Conservation (phyloP, 2,329 filamentous ascomycete species). For the Dothiorella sarmentorum region DNA sequence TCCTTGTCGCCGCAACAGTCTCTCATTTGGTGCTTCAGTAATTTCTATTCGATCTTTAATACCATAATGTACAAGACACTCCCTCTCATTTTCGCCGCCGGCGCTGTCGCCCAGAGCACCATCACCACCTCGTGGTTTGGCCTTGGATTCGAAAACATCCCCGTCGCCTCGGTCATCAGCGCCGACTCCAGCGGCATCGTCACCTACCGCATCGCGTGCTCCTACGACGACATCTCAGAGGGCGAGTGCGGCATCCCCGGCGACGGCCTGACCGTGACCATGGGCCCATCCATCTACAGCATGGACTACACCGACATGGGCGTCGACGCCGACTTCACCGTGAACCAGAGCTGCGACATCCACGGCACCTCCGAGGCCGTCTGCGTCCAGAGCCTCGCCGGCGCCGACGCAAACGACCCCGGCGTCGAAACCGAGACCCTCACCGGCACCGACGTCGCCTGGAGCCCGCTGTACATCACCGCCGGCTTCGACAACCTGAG, state of each 20-base stretch:
- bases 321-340: conserved; percentile 22
- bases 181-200: conserved; percentile 18
- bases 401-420: conserved; percentile 27
- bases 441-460: conserved; percentile 14
- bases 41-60: neutral
- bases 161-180: conserved; percentile 9
- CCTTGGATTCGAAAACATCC: neutral
- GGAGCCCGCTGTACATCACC: conserved; percentile 18
- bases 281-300: neutral
- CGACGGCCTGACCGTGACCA: neutral
- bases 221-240: conserved; percentile 14
- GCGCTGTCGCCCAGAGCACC: conserved; percentile 6
- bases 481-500: conserved; percentile 20
- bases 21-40: neutral
- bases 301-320: conserved; percentile 11
- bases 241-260: conserved; percentile 18
- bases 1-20: neutral
- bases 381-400: conserved; percentile 26
- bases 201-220: conserved; percentile 20
- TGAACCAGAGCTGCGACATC: conserved; percentile 24
- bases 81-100: conserved; percentile 4
- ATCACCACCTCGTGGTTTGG: conserved; percentile 3
- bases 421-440: conserved; percentile 24
- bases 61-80: neutral
- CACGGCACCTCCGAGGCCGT: conserved; percentile 19